These are phyloP conservation scores for Xylariaceae sp. DNA, from an alignment of 2,329 filamentous ascomycete genomes.

Conservation along the genomic window DNA sequence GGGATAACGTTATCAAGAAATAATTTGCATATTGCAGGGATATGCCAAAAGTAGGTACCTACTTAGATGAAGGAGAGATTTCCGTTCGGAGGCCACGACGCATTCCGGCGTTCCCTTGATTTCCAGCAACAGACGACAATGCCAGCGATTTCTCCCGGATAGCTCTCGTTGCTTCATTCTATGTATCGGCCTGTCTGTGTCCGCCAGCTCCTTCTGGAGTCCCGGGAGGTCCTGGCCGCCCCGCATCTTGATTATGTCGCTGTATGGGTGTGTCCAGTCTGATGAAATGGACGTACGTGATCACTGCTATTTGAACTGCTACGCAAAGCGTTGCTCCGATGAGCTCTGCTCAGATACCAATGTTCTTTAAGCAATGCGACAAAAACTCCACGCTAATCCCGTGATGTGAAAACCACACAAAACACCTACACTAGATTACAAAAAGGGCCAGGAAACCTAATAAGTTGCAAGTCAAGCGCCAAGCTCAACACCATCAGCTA, in stretches of 20 bases:
- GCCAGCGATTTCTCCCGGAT: too few relatives aligned
- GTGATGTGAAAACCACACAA: neutral
- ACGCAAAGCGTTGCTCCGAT: neutral
- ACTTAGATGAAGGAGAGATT: too few relatives aligned
- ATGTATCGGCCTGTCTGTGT: too few relatives aligned
- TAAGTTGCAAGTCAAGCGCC: neutral
- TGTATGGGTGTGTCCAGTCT: too few relatives aligned
- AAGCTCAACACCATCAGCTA: neutral
- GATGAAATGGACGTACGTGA: neutral
- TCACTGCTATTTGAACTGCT: neutral
- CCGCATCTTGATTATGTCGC: too few relatives aligned
- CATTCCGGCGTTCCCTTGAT: too few relatives aligned
- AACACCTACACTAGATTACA: neutral
- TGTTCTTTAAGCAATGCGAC: neutral
- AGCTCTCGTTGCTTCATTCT: too few relatives aligned
- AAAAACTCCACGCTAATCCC: neutral
- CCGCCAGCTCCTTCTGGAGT: too few relatives aligned
- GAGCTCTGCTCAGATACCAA: neutral
- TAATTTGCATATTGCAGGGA: neutral
- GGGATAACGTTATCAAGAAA: neutral
- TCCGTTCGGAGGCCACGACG: too few relatives aligned
- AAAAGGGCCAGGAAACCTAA: neutral
- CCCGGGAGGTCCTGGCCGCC: too few relatives aligned
- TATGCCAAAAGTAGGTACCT: neutral
- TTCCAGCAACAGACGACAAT: too few relatives aligned